Evolutionary conservation across 495 filamentous ascomycete genomes (phyloP).

Genomic region (Neurospora sp.): DNA sequence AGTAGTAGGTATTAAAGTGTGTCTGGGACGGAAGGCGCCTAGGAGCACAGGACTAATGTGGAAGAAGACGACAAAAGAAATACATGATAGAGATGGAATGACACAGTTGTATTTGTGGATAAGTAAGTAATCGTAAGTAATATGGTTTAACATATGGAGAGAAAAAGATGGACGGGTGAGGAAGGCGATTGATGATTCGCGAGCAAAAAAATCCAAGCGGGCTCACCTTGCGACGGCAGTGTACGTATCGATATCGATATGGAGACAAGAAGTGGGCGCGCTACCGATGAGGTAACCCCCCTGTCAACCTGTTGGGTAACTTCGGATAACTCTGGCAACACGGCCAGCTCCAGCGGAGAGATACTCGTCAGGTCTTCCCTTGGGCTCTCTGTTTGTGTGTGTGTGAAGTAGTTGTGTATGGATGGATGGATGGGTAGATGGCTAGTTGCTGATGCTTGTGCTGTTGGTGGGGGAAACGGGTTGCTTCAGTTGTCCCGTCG

Average conservation of each 20-base stretch:
- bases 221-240: conserved; percentile 1
- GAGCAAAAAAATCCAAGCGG: not conserved
- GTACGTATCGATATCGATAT: not conserved
- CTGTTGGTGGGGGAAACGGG: not conserved
- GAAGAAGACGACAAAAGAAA: not conserved
- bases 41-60: not conserved
- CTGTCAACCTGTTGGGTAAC: not conserved
- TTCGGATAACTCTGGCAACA: not conserved
- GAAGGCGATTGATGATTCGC: not conserved
- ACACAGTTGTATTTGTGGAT: not conserved
- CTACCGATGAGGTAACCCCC: not conserved
- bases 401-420: not conserved
- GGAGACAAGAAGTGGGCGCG: not conserved
- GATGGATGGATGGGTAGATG: not conserved
- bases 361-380: not conserved
- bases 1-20: not conserved
- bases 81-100: not conserved
- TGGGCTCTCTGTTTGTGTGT: not conserved
- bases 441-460: not conserved
- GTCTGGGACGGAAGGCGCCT: not conserved
- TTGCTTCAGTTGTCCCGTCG: not conserved
- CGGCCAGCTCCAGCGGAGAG: not conserved
- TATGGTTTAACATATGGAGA: not conserved
- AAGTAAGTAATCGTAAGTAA: not conserved
- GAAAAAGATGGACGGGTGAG: not conserved